Base-by-base conservation (phyloP, 176 grass and related monocot genomes). In the Musa troglodytarum region DNA sequence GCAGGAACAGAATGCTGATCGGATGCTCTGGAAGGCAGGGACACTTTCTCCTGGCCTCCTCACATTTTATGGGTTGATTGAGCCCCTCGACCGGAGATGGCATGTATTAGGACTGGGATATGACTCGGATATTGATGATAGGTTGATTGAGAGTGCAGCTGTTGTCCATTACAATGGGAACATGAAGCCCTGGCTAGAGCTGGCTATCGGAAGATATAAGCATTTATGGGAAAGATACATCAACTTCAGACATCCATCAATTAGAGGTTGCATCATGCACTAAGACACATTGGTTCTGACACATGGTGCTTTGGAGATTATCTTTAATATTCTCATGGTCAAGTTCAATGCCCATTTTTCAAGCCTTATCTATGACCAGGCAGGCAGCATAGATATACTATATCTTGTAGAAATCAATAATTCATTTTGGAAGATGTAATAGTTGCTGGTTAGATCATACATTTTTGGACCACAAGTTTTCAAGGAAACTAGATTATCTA, bases 111-210 rank as follows among this genome's bases (percentile, higher is more conserved):
- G 96, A 65, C 80, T 99, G 70, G 96, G 96, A 68, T 94, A 92
- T 86, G 88, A 99, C 76, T 75, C 85, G 53, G 96, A 86, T 79
- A 99, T 95, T 71, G 96, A 99, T 88, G 88, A 86, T 70, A 83
- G 96, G 63, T 86, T 99, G 88, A 92, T 99, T 79, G 96, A 99
- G 77, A 99, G 91, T 74, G 96, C 90, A 57, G 88, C 96, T 57
- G 96, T 94, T 63, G 84, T 95, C 66, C 96, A 99, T 71, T 99
- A 94, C 66, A 99, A 87, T 49, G 96, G 96, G 34, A 89, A 93
- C 86, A 89, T 99, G 88, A 99, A 99, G 81, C 96, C 96, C 8
- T 99, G 96, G 96, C 76, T 88, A 81, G 95, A 95, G 81, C 77
- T 99, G 79, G 96, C 88, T 66, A 94, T 99, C 82, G 86, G 74